Evolutionary conservation across 2,329 filamentous ascomycete species (phyloP).

Genomic region (Colletotrichum gigasporum): DNA sequence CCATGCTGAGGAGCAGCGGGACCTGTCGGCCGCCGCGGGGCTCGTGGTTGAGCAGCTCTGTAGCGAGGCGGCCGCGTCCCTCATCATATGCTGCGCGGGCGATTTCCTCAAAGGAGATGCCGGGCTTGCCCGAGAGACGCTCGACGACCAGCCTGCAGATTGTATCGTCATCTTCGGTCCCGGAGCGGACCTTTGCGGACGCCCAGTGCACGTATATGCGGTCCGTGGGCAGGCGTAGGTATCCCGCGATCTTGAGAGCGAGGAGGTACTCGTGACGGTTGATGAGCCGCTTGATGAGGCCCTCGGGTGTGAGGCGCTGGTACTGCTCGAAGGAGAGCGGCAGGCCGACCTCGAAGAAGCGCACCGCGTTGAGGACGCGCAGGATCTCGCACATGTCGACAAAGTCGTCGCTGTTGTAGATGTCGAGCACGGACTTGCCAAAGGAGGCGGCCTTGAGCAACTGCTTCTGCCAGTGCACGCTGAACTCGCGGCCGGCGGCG

Average conservation of each 20-base stretch:
- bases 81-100: conserved; percentile 94
- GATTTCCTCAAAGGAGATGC: conserved; percentile 95
- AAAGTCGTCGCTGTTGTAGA: conserved; percentile 98
- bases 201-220: conserved; percentile 98
- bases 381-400: conserved; percentile 97
- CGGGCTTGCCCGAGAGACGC: conserved; percentile 85
- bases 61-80: conserved; percentile 87
- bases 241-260: conserved; percentile 87
- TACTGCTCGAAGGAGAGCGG: conserved; percentile 95
- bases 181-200: conserved; percentile 88
- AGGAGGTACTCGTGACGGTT: conserved; percentile 92
- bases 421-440: conserved; percentile 94
- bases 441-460: conserved; percentile 96
- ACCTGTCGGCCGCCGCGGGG: conserved; percentile 96
- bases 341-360: conserved; percentile 90
- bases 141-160: conserved; percentile 89
- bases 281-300: conserved; percentile 84
- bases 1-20: conserved; percentile 90
- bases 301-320: conserved; percentile 87
- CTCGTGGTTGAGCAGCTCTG: conserved; percentile 90
- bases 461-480: conserved; percentile 91
- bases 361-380: conserved; percentile 89
- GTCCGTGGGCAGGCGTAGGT: conserved; percentile 85
- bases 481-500: conserved; percentile 92
- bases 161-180: conserved; percentile 85